Percentiles rank a stretch among this genome's conserved stretches.
Conservation (phyloP, 163 green algal species). For the Volvox carteri region DNA sequence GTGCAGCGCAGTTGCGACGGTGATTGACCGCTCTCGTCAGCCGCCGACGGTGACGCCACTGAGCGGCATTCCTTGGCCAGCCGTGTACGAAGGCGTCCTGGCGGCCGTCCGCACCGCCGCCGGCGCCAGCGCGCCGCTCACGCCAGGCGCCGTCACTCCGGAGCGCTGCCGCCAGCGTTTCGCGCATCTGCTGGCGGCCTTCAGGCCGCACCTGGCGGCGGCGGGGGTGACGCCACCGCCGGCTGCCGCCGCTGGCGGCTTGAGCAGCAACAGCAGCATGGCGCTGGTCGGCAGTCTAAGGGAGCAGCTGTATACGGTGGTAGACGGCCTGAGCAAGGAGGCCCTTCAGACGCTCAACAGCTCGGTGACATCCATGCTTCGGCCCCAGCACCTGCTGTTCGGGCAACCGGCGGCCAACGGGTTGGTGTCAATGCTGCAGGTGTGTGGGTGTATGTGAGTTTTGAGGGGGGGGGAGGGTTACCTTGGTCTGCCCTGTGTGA, state of each 20-base stretch:
- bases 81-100: constrained; percentile 28
- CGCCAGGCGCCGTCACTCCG: neutral
- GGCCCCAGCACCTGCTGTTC: constrained; percentile 43
- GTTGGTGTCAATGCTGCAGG: constrained; percentile 46
- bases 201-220: constrained; percentile 35
- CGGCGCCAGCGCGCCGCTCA: neutral
- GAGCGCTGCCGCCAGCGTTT: constrained; percentile 47
- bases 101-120: constrained; percentile 1
- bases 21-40: constrained; percentile 10
- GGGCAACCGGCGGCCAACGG: constrained; percentile 38
- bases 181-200: constrained; percentile 36
- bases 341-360: constrained; percentile 37
- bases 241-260: neutral
- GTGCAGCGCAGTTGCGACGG: constrained; percentile 29
- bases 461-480: no score
- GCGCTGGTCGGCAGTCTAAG: constrained; percentile 29
- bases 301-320: neutral
- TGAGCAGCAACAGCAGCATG: neutral
- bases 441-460: constrained; percentile 4
- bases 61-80: constrained; percentile 18
- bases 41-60: constrained; percentile 17
- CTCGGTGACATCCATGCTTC: constrained; percentile 13
- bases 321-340: constrained; percentile 40
- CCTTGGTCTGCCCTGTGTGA: no score
- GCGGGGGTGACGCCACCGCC: neutral